phyloP scores from a whole-genome alignment of 2,329 filamentous ascomycete genomes.

The Sporothrix curviconia region DNA sequence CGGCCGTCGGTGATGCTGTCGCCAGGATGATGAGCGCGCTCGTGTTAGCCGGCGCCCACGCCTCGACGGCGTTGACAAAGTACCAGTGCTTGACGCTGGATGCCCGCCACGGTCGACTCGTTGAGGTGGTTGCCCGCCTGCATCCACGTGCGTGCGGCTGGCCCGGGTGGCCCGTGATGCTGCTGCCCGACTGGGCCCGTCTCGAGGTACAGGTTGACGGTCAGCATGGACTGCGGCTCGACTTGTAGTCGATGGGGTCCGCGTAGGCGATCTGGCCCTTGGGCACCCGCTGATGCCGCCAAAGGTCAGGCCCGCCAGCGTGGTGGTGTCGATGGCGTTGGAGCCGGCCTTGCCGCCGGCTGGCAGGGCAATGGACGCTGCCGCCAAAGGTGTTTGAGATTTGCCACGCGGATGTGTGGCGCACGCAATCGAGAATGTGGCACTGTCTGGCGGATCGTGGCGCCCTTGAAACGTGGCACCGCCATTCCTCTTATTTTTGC shows the following conservation, averaged over 20 bases:
- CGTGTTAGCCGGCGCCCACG: slow-evolving; percentile 35
- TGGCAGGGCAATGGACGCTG: slow-evolving; percentile 50
- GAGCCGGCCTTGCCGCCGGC: slow-evolving; percentile 47
- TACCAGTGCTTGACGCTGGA: slow-evolving; percentile 42
- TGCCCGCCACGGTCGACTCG: slow-evolving; percentile 39
- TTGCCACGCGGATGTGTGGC: slow-evolving; percentile 51
- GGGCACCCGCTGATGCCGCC: slow-evolving; percentile 47
- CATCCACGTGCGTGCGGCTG: slow-evolving; percentile 55
- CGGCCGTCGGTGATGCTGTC: slow-evolving; percentile 62
- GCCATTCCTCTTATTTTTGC: no score
- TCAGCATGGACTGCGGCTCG: slow-evolving; percentile 44
- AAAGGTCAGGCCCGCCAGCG: slow-evolving; percentile 52
- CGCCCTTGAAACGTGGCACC: slow-evolving; percentile 50
- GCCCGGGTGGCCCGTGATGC: slow-evolving; percentile 60
- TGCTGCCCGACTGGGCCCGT: slow-evolving; percentile 47
- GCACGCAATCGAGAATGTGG: slow-evolving; percentile 52
- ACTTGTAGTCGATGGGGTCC: slow-evolving; percentile 54
- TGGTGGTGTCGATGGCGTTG: slow-evolving; percentile 44
- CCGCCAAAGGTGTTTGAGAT: slow-evolving; percentile 61
- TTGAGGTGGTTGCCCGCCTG: slow-evolving; percentile 50
- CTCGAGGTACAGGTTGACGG: slow-evolving; percentile 53
- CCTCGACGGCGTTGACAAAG: slow-evolving; percentile 53
- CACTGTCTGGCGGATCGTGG: slow-evolving; percentile 60
- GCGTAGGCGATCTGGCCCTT: slow-evolving; percentile 53
- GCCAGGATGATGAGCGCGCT: slow-evolving; percentile 49